These are phyloP conservation scores for Blastobotrys capitulatus DNA, from an alignment of 1,139 yeast species.

Conservation along the genomic window DNA sequence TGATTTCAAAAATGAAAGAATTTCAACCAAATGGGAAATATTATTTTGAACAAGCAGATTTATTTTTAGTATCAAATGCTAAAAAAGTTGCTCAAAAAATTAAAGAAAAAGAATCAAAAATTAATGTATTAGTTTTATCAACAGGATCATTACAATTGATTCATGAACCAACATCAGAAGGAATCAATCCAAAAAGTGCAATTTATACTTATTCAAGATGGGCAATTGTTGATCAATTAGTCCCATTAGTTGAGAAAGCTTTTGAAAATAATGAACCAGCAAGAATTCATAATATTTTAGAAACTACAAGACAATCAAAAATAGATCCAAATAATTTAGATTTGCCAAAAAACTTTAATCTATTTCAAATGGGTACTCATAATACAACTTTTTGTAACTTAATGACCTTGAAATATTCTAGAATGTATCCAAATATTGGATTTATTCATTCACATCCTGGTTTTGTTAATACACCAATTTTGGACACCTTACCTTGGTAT, in stretches of 20 bases:
- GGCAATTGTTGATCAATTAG: slow-evolving; percentile 22
- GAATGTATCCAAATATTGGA: slow-evolving; percentile 24
- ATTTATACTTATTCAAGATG: slow-evolving; percentile 28
- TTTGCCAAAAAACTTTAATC: slow-evolving; percentile 21
- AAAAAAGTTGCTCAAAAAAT: slow-evolving; percentile 21
- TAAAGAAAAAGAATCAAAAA: slow-evolving; percentile 21
- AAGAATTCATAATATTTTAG: slow-evolving; percentile 27
- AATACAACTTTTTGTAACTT: background rate
- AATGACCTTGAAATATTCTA: slow-evolving; percentile 18
- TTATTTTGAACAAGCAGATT: slow-evolving; percentile 25
- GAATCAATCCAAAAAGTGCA: slow-evolving; percentile 25
- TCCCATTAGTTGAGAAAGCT: slow-evolving; percentile 25
- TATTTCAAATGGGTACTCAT: slow-evolving; percentile 11
- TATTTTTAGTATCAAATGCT: slow-evolving; percentile 23
- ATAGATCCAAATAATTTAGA: slow-evolving; percentile 24
- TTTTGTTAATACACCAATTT: slow-evolving; percentile 22
- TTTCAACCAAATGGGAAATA: slow-evolving; percentile 14
- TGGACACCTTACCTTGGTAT: slow-evolving; percentile 16
- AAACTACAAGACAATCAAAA: slow-evolving; percentile 22
- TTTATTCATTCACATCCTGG: slow-evolving; percentile 31
- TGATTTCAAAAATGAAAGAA: slow-evolving; percentile 19
- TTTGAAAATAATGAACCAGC: slow-evolving; percentile 25
- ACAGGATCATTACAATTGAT: slow-evolving; percentile 20
- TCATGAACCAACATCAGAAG: slow-evolving; percentile 26
- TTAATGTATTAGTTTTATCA: slow-evolving; percentile 25